phyloP scores from a whole-genome alignment of 352 stramenopile species.

The Globisporangium yorkense region DNA sequence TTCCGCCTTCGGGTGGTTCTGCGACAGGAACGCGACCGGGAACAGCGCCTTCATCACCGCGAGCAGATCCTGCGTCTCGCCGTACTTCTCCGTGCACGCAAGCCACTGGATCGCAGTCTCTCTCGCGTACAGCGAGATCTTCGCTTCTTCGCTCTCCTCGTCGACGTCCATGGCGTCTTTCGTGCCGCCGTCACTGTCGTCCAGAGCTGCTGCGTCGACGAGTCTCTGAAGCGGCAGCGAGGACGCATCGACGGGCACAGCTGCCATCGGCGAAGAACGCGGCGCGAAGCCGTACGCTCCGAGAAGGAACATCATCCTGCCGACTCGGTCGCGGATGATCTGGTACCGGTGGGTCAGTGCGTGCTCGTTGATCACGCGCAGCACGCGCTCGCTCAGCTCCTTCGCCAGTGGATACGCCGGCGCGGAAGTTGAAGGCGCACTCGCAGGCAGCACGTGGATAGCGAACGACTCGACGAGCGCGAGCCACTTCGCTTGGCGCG shows the following conservation, averaged over 20 bases:
- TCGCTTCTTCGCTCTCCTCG: conserved; percentile 6
- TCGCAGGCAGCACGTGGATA: conserved; percentile 35
- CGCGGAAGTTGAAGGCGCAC: conserved; percentile 2
- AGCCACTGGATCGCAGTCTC: conserved; percentile 76
- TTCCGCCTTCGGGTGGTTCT: conserved; percentile 65
- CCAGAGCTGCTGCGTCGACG: background rate
- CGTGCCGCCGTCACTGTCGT: background rate
- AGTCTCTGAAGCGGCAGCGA: conserved; percentile 9
- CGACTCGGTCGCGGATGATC: conserved; percentile 66
- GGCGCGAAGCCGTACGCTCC: conserved; percentile 13
- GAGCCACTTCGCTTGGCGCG: conserved; percentile 72
- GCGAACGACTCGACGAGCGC: conserved; percentile 44
- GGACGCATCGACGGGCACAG: conserved; percentile 7
- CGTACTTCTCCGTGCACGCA: conserved; percentile 38
- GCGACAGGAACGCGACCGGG: conserved; percentile 55
- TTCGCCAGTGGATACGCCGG: conserved; percentile 10
- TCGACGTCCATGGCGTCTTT: background rate
- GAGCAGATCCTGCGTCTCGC: conserved; percentile 36
- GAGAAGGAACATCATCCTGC: conserved; percentile 55
- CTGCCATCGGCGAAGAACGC: conserved; percentile 1
- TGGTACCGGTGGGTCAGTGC: conserved; percentile 69
- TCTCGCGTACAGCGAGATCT: conserved; percentile 35
- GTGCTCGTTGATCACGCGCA: conserved; percentile 39
- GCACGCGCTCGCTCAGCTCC: conserved; percentile 22
- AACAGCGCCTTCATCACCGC: conserved; percentile 45